These are phyloP conservation scores for Eimeria sp. DNA, from an alignment of 169 alveolate species.

Conservation along the genomic window DNA sequence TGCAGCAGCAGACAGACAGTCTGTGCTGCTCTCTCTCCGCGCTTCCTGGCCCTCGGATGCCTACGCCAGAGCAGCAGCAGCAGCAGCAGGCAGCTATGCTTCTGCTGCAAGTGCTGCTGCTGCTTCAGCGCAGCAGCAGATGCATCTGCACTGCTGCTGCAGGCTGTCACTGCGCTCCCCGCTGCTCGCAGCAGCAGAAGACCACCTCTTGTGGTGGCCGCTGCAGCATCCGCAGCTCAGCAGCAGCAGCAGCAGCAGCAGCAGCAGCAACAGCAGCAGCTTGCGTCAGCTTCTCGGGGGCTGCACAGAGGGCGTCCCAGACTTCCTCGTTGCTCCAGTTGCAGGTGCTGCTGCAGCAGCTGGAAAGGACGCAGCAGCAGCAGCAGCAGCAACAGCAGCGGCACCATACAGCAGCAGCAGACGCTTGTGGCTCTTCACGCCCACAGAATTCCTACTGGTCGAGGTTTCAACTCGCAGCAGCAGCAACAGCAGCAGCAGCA, in stretches of 20 bases:
- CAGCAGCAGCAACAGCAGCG: conserved; percentile 37
- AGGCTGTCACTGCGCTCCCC: conserved; percentile 48
- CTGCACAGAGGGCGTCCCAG: conserved; percentile 24
- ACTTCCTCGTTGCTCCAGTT: not conserved
- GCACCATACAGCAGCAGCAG: conserved; percentile 21
- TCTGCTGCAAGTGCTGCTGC: conserved; percentile 33
- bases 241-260: conserved; percentile 36
- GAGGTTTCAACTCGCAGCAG: conserved; percentile 41
- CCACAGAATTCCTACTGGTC: conserved; percentile 36
- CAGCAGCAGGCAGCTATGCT: conserved; percentile 24
- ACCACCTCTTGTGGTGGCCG: conserved; percentile 46
- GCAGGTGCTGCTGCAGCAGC: conserved; percentile 17
- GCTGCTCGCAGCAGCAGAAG: conserved; percentile 53
- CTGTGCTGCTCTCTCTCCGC: conserved; percentile 52
- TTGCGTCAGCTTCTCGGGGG: conserved; percentile 42
- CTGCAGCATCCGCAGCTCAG: conserved; percentile 42
- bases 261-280: conserved; percentile 23
- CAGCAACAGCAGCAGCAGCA: conserved; percentile 20
- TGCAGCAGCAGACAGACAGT: conserved; percentile 11
- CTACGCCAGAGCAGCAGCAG: not conserved
- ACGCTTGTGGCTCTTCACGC: conserved; percentile 48
- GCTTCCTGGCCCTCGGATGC: conserved; percentile 40
- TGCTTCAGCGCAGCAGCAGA: conserved; percentile 41
- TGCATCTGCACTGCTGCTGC: conserved; percentile 62
- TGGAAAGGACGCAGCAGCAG: conserved; percentile 18